Percentiles rank a stretch among this genome's conserved stretches.
These are phyloP conservation scores for Saccharomycopsis capsularis DNA, from an alignment of 805 yeast species.

Conservation along the genomic window DNA sequence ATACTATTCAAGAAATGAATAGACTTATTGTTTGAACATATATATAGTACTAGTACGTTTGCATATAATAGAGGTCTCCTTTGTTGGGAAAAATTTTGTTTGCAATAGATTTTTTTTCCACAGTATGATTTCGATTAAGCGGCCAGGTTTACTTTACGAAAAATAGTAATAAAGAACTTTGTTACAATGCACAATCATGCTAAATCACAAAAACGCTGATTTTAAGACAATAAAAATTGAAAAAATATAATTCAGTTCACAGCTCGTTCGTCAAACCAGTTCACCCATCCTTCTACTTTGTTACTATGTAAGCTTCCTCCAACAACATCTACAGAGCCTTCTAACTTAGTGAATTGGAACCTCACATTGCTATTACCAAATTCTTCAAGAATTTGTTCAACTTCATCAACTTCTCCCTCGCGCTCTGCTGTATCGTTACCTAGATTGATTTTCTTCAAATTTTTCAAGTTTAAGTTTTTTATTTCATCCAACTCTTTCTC, in stretches of 20 bases:
- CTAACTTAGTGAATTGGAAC: slow-evolving; percentile 63
- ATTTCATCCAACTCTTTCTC: slow-evolving; percentile 45
- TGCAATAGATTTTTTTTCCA: no score
- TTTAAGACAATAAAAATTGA: no score
- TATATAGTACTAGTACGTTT: no score
- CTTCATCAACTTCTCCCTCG: slow-evolving; percentile 33
- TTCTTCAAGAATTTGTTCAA: slow-evolving; percentile 38
- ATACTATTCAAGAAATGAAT: slow-evolving; percentile 35
- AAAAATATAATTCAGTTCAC: no score
- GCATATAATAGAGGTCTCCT: neutral
- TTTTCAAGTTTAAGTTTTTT: slow-evolving; percentile 27
- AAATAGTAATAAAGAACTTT: no score
- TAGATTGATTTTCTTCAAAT: slow-evolving; percentile 28
- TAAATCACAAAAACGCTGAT: no score
- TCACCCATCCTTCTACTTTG: slow-evolving; percentile 53
- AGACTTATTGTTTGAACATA: slow-evolving; percentile 8
- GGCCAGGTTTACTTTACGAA: no score
- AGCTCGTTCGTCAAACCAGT: slow-evolving; percentile 74
- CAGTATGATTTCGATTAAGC: no score
- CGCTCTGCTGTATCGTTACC: slow-evolving; percentile 29
- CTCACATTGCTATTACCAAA: slow-evolving; percentile 33
- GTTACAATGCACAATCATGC: no score
- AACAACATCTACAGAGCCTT: slow-evolving; percentile 62
- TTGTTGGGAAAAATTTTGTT: neutral
- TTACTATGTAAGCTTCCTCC: slow-evolving; percentile 65